A percentile compares a stretch with the other conserved stretches of the same genome.
phyloP scores from a whole-genome alignment of 768 basidiomycete species.

The Floccularia luteovirens region DNA sequence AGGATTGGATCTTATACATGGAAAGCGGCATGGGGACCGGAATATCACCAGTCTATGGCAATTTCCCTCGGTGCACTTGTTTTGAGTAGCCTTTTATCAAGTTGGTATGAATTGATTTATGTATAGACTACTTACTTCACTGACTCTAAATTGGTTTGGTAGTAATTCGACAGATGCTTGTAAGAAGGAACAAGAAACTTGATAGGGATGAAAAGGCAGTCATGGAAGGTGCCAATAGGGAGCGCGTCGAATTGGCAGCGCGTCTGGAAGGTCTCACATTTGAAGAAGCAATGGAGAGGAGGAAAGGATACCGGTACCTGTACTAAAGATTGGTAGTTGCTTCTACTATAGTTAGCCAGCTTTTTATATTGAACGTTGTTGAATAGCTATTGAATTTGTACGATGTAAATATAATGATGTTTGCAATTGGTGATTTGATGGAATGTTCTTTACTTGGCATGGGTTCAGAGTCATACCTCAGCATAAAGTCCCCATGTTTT shows the following conservation, averaged over 20 bases:
- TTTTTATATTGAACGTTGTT: too few species aligned
- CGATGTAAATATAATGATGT: too few species aligned
- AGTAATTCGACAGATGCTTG: slow-evolving; percentile 40
- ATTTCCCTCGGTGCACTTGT: slow-evolving; percentile 32
- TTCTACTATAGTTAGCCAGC: too few species aligned
- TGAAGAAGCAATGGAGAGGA: slow-evolving; percentile 48
- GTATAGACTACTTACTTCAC: background rate
- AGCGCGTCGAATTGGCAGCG: slow-evolving; percentile 51
- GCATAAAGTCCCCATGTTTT: too few species aligned
- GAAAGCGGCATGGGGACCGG: slow-evolving; percentile 53
- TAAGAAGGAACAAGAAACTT: slow-evolving; percentile 41
- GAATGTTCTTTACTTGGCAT: too few species aligned
- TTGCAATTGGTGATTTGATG: too few species aligned
- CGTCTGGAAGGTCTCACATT: slow-evolving; percentile 51
- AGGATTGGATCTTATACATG: slow-evolving; percentile 59
- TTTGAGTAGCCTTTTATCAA: slow-evolving; percentile 22
- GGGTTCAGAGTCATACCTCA: too few species aligned
- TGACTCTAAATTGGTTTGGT: background rate
- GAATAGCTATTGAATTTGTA: too few species aligned
- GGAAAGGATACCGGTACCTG: slow-evolving; percentile 52
- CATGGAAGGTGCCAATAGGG: slow-evolving; percentile 34
- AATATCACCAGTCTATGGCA: slow-evolving; percentile 56
- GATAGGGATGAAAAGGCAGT: slow-evolving; percentile 38
- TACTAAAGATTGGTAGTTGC: too few species aligned
- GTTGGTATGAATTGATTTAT: slow-evolving; percentile 15